Evolutionary conservation across 83 land plant species (phyloP), one percentile per base, ranked within the genome.

Genomic region (Picea abies): DNA sequence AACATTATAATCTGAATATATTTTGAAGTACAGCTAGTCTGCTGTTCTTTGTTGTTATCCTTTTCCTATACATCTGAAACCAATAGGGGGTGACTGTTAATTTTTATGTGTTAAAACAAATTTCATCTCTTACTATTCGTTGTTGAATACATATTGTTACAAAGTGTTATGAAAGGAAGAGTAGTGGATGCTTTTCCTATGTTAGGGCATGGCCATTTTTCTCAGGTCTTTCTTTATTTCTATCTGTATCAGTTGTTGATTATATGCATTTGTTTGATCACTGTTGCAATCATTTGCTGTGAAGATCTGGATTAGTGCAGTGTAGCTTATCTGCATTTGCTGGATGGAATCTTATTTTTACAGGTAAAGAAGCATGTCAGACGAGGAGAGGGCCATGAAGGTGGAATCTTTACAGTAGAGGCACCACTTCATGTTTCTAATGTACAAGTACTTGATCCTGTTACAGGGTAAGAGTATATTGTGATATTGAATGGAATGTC

Each of bases 391-490:
- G 91, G 91, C 23, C 95, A 91, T 80, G 94, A 95, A 83, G 98
- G 99, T 81, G 99, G 99, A 14, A 96, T 98, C 60, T 94, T 98
- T 79, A 70, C 93, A 29, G 89, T 94, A 81, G 99, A 98, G 84
- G 95, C 99, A n/a, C 99, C 99, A 44, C 83, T 98, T 81, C 99
- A 98, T 86, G 99, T 91, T 63, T 98, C 99, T 61, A 98, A 98
- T 88, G 98, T 98, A 44, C 99, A 96, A 87, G 95, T 93, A 73
- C 65, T 98, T 69, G 99, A 98, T 83, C 99, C 99, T 60, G 99
- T 92, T 22, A 91, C 94, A 15, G 96, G 94, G 99, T 98, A 88
- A 70, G 78, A 5, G 5, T n/a, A 64, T 80, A 2, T 20, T 44
- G 47, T 44, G 10, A 44, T 20, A 16, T 37, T 44, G 19, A 4